Evolutionary conservation across 345 rosid genomes (phyloP), one percentile per base, ranked within the genome.

Genomic region (Gossypium stocksii): DNA sequence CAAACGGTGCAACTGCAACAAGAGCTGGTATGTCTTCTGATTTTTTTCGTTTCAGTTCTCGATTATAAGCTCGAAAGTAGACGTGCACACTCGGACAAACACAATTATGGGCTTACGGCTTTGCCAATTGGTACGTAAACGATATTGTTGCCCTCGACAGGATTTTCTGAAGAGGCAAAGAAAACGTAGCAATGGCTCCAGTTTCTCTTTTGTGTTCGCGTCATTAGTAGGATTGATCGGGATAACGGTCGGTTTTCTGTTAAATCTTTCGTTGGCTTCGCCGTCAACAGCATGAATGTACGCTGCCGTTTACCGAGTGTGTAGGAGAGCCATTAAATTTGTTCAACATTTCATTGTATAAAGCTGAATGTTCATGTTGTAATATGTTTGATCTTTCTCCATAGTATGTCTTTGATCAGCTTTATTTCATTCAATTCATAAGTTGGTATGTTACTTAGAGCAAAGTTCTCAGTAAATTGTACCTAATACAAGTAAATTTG

Each of bases 221-320:
- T 86, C 85, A 23, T 66, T 90, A 54, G 95, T 94, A 73, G 97
- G 91, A 66, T 85, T 92, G 58, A 84, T 92, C 8, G 97, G 98
- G 49, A 85, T 94, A 70, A 77, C 87, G 89, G 85, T 86, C 29
- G 97, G 98, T 38, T 88, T 89, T 77, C 84, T 92, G 78, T 78
- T 92, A 86, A 89, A 90, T 79, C 83, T 89, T 64, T 78, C 87
- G 5, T 58, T 88, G 78, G 81, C 97, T 58, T 90, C 88, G 9
- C 89, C 87, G 0, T 58, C 85, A 2, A 34, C 78, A 9, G 74
- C 84, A 52, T 86, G 81, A 58, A 23, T 23, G 46, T 72, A 43
- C 58, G 12, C 60, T 22, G 23, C 60, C 19, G 11, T 16, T 8
- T 27, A 61, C n/a, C 13, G 6, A 1, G 2, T 27, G 63, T 52